A percentile compares a stretch with the other conserved stretches of the same genome.
Conservation (phyloP, 192 early-diverging fungal genomes). For the Martensiomyces pterosporus region DNA sequence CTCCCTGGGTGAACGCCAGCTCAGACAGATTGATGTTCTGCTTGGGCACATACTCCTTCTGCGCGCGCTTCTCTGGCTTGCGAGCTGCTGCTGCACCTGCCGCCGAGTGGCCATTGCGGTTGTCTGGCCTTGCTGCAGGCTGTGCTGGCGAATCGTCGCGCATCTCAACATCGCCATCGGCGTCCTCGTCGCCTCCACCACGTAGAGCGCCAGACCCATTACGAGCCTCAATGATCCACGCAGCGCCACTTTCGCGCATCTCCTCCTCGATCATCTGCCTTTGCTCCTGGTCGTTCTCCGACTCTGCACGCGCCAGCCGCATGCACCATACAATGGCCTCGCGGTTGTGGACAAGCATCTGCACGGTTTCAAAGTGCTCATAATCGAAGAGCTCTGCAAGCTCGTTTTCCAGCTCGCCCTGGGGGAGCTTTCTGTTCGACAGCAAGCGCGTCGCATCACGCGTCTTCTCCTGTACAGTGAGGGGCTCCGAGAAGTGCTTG, state of each 20-base stretch:
- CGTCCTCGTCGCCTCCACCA: slow-evolving; percentile 58
- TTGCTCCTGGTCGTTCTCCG: slow-evolving; percentile 52
- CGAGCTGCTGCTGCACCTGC: slow-evolving; percentile 43
- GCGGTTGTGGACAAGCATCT: slow-evolving; percentile 79
- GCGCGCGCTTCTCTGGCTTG: slow-evolving; percentile 3
- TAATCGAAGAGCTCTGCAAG: slow-evolving; percentile 95
- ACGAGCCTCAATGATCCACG: slow-evolving; percentile 71
- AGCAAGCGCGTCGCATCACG: slow-evolving; percentile 70
- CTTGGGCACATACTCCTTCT: slow-evolving; percentile 20
- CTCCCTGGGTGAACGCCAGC: slow-evolving; percentile 86
- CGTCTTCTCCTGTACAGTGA: slow-evolving; percentile 86
- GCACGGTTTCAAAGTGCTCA: slow-evolving; percentile 93
- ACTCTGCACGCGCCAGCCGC: slow-evolving; percentile 68
- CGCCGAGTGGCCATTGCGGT: slow-evolving; percentile 8
- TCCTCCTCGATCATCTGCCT: slow-evolving; percentile 55
- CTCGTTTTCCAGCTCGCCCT: slow-evolving; percentile 91
- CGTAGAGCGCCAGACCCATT: too few species aligned
- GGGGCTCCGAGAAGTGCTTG: slow-evolving; percentile 78
- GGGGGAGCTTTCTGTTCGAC: slow-evolving; percentile 54
- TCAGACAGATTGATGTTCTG: slow-evolving; percentile 69
- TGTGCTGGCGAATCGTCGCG: background rate
- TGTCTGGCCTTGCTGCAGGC: too few species aligned
- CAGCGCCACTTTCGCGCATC: slow-evolving; percentile 65
- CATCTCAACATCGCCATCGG: slow-evolving; percentile 36
- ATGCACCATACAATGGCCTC: slow-evolving; percentile 93